These are phyloP conservation scores for Fraxinus pennsylvanica DNA, from an alignment of 257 asterid genomes.

Conservation along the genomic window DNA sequence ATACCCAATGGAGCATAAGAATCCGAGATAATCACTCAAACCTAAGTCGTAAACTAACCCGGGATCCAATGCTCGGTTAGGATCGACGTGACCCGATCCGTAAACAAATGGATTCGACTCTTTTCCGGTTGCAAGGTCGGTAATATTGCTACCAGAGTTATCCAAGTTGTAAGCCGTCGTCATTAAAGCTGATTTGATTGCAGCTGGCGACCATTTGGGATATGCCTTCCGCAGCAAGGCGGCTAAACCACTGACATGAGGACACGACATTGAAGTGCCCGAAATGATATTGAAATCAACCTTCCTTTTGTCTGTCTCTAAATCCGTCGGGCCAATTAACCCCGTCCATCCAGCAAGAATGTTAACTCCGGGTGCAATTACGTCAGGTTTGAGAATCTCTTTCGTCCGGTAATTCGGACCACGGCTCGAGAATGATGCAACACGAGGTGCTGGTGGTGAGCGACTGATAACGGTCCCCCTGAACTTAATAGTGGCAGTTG, in stretches of 20 bases:
- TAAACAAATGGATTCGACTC: slow-evolving; percentile 62
- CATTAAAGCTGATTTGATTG: slow-evolving; percentile 85
- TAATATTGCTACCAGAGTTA: slow-evolving; percentile 52
- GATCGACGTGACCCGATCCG: slow-evolving; percentile 91
- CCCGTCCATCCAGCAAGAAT: slow-evolving; percentile 96
- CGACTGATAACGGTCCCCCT: slow-evolving; percentile 73
- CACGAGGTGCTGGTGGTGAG: slow-evolving; percentile 78
- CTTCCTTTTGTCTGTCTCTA: slow-evolving; percentile 65
- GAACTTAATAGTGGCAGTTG: slow-evolving; percentile 71
- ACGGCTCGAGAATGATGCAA: slow-evolving; percentile 91
- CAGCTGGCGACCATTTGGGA: slow-evolving; percentile 76
- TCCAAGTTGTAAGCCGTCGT: slow-evolving; percentile 77
- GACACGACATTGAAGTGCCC: slow-evolving; percentile 95
- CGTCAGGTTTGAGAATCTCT: slow-evolving; percentile 91
- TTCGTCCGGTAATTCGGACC: slow-evolving; percentile 83
- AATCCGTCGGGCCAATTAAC: slow-evolving; percentile 58
- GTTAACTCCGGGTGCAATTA: slow-evolving; percentile 88
- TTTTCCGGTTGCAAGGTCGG: slow-evolving; percentile 76
- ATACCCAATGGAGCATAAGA: slow-evolving; percentile 75
- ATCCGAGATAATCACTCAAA: slow-evolving; percentile 55
- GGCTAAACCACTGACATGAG: slow-evolving; percentile 92
- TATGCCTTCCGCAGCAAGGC: slow-evolving; percentile 71
- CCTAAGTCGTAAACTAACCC: slow-evolving; percentile 74
- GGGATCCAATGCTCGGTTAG: slow-evolving; percentile 75
- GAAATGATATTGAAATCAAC: slow-evolving; percentile 86